Percentiles rank a stretch among this genome's conserved stretches.
Conservation (phyloP, 2,329 filamentous ascomycete genomes). For the Calonectria henricotiae region DNA sequence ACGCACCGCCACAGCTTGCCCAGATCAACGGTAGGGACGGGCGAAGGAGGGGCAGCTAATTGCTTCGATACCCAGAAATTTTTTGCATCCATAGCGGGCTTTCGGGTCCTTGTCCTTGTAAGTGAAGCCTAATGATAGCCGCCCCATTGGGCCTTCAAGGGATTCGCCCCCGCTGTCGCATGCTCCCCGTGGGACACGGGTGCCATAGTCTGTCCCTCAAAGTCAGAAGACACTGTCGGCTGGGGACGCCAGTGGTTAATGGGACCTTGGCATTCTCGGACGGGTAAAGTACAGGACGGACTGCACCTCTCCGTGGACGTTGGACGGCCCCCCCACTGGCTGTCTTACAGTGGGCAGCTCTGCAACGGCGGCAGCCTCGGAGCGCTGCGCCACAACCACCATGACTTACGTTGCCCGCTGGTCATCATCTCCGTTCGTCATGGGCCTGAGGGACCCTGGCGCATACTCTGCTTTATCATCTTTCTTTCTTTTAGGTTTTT, state of each 20-base stretch:
- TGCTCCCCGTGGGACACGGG: slow-evolving; percentile 13
- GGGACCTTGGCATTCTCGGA: slow-evolving; percentile 6
- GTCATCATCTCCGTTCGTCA: slow-evolving; percentile 31
- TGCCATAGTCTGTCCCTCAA: slow-evolving; percentile 4
- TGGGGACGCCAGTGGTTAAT: slow-evolving; percentile 1
- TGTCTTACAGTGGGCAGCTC: slow-evolving; percentile 18
- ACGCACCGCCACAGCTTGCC: slow-evolving; percentile 16
- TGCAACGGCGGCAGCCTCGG: slow-evolving; percentile 24
- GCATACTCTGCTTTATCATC: slow-evolving; percentile 21
- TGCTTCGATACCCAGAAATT: slow-evolving; percentile 5
- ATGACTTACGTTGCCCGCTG: slow-evolving; percentile 31
- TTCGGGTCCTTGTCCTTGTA: slow-evolving; percentile 19
- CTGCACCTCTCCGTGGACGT: background rate
- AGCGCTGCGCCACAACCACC: slow-evolving; percentile 40
- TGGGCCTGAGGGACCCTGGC: slow-evolving; percentile 22
- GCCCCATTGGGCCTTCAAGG: slow-evolving; percentile 24
- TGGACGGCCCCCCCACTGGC: background rate
- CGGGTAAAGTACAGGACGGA: background rate
- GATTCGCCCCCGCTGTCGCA: slow-evolving; percentile 16
- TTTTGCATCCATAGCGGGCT: slow-evolving; percentile 5
- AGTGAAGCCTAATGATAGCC: slow-evolving; percentile 27
- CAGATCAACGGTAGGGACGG: slow-evolving; percentile 18
- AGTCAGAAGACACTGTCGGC: slow-evolving; percentile 16
- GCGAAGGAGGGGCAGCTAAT: slow-evolving; percentile 15
- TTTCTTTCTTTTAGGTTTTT: slow-evolving; percentile 18